Conservation (phyloP, 2,329 filamentous ascomycete genomes). For the Venturia nashicola region DNA sequence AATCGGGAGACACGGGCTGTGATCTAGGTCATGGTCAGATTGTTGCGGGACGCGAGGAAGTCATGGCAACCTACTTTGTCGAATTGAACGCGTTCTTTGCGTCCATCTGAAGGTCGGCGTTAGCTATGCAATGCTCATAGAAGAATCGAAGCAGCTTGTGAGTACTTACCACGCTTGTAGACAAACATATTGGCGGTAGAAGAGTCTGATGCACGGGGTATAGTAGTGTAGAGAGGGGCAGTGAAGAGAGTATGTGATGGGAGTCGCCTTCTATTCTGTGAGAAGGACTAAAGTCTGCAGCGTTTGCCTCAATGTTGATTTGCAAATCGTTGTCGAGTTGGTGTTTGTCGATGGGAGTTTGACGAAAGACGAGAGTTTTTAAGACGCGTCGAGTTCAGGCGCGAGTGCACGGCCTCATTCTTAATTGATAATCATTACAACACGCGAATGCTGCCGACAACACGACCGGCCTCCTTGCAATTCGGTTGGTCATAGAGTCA, state of each 20-base stretch:
- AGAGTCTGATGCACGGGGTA: neutral
- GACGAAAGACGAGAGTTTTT: too few relatives aligned
- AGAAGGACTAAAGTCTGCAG: neutral
- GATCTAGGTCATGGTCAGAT: neutral
- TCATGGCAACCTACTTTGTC: slow-evolving; percentile 76
- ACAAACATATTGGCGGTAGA: slow-evolving; percentile 40
- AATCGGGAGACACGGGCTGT: slow-evolving; percentile 88
- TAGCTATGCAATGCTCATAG: neutral
- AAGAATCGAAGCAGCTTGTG: slow-evolving; percentile 7
- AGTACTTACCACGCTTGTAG: slow-evolving; percentile 46
- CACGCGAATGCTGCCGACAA: neutral
- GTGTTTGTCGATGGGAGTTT: neutral
- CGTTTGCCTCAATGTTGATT: neutral
- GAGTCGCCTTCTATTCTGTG: neutral
- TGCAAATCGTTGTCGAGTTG: neutral
- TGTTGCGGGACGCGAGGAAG: neutral
- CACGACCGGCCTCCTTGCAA: neutral
- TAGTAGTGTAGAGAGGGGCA: neutral
- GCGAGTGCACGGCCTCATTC: neutral
- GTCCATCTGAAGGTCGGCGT: slow-evolving; percentile 57
- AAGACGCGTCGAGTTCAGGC: neutral
- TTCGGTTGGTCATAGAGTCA: neutral
- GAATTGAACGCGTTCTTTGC: slow-evolving; percentile 99
- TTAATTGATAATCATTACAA: slow-evolving; percentile 3
- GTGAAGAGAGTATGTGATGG: neutral